Evolutionary conservation across 192 early-diverging fungal genomes (phyloP).

Genomic region (Oehlia diaphana): DNA sequence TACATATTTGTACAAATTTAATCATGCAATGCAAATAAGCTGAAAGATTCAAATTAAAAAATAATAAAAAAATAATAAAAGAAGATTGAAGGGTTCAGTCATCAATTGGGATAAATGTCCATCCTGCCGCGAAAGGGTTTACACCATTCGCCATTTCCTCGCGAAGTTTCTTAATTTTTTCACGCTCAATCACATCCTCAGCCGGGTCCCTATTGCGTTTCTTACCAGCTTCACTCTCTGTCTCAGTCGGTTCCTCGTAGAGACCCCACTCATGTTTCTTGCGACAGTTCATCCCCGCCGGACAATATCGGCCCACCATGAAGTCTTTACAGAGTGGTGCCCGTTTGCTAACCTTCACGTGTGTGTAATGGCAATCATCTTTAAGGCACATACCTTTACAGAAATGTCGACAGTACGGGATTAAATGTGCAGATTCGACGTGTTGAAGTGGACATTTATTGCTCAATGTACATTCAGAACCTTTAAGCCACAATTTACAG

Average conservation of each 20-base stretch:
- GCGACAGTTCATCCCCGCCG: not conserved
- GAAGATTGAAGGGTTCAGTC: not conserved
- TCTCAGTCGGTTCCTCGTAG: not conserved
- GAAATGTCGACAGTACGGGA: conserved; percentile 21
- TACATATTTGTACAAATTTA: not conserved
- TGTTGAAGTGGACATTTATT: conserved; percentile 6
- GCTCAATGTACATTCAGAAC: not conserved
- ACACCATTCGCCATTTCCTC: not conserved
- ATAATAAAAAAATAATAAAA: not conserved
- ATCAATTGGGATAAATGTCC: not conserved
- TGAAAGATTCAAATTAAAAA: not conserved
- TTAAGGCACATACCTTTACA: not conserved
- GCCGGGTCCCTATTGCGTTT: not conserved
- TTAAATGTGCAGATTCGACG: not conserved
- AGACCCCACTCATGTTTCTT: conserved; percentile 19
- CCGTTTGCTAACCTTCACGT: conserved; percentile 9
- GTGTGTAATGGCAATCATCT: conserved; percentile 15
- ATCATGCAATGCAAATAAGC: not conserved
- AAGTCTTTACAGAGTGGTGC: conserved; percentile 6
- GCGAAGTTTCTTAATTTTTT: not conserved
- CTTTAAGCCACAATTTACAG: conserved; percentile 9
- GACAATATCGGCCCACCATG: conserved; percentile 2
- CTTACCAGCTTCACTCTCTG: not conserved
- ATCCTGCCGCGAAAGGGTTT: not conserved
- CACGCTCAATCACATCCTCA: not conserved